Evolutionary conservation across 2,329 filamentous ascomycete genomes (phyloP).

Genomic region (Fusarium floridanum): DNA sequence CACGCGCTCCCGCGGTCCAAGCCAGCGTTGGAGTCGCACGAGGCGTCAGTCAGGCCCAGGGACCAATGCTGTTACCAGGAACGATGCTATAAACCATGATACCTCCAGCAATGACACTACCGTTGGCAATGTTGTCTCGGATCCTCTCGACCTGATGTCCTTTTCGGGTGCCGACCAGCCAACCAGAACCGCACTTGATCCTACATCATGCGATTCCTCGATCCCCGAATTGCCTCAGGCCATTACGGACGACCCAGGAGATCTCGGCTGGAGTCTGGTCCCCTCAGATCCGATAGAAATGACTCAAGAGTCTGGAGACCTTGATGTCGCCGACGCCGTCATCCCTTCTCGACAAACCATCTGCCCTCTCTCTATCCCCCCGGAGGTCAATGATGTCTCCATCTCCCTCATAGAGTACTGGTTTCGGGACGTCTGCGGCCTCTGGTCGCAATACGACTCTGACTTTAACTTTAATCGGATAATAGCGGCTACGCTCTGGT

Average conservation of each 20-base stretch:
- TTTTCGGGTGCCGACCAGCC: too few relatives aligned
- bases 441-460: conserved; percentile 58
- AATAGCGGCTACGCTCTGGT: conserved; percentile 53
- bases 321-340: neutral
- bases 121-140: too few relatives aligned
- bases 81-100: too few relatives aligned
- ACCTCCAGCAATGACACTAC: too few relatives aligned
- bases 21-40: neutral
- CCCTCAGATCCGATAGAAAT: neutral
- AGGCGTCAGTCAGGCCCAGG: conserved; percentile 14
- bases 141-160: too few relatives aligned
- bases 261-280: neutral
- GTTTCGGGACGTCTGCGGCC: conserved; percentile 55
- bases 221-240: too few relatives aligned
- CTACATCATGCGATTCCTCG: too few relatives aligned
- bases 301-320: neutral
- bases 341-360: conserved; percentile 16
- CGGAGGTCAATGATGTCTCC: conserved; percentile 29
- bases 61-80: too few relatives aligned
- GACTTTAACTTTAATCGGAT: conserved; percentile 54
- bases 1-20: neutral
- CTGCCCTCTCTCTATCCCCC: conserved; percentile 17
- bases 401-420: conserved; percentile 51
- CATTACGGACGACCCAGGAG: too few relatives aligned
- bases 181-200: too few relatives aligned